phyloP scores from a whole-genome alignment of 371 early-diverging fungal species.

The Lichtheimia corymbifera region DNA sequence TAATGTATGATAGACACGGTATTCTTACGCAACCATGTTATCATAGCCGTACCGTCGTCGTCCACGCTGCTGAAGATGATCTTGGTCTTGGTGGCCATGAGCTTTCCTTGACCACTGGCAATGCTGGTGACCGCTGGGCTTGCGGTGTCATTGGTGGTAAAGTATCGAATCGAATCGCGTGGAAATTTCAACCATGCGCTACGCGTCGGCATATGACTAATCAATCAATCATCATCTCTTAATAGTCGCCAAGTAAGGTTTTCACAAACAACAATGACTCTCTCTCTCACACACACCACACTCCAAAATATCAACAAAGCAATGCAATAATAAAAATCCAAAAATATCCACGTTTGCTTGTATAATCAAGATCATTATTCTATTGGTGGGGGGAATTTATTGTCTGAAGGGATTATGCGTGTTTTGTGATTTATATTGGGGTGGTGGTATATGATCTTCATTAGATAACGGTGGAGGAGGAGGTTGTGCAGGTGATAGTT shows the following conservation, averaged over 20 bases:
- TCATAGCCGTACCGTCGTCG: constrained; percentile 77
- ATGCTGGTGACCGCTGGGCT: constrained; percentile 82
- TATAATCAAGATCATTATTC: no score
- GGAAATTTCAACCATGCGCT: constrained; percentile 6
- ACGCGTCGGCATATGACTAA: neutral
- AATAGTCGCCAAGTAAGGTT: constrained; percentile 7
- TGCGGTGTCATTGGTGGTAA: constrained; percentile 89
- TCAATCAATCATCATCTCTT: neutral
- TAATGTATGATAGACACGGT: constrained; percentile 14
- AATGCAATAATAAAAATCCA: no score
- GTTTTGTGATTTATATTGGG: constrained; percentile 2
- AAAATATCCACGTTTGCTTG: no score
- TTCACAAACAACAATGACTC: neutral
- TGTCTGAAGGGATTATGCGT: constrained; percentile 1
- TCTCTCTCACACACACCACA: neutral
- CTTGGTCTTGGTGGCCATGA: constrained; percentile 80
- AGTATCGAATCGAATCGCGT: no score
- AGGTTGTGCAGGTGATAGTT: constrained; percentile 1
- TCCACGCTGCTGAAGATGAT: constrained; percentile 85
- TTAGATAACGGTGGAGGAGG: neutral
- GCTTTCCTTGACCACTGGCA: constrained; percentile 78
- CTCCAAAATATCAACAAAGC: no score
- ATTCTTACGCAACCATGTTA: constrained; percentile 39
- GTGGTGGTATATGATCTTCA: no score
- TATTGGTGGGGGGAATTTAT: no score